Base-by-base conservation (phyloP, 1,284 basidiomycete genomes). In the Apiotrichum veenhuisii region DNA sequence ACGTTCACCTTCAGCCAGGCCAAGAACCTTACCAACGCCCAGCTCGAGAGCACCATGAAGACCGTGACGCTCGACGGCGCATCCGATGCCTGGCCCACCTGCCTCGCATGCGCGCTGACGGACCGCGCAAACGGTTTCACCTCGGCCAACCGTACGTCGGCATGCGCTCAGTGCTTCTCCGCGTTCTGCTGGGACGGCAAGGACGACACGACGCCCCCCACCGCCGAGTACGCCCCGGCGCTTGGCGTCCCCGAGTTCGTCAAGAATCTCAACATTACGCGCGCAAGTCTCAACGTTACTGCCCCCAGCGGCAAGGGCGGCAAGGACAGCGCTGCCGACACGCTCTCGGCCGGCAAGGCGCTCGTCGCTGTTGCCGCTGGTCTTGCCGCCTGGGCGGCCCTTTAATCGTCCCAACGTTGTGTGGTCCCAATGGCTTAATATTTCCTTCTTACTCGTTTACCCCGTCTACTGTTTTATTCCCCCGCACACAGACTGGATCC, bases 91-190 rank as follows among this genome's bases (percentile, higher is more conserved):
- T 79, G 73, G 72, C 68, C 75, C 2, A 70, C 69, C 5, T 78
- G 76, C 54, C 64, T 80, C 26, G 75, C 77, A 18, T 80, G 79
- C 51, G 78, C 77, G 5, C 55, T 79, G 7, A 71, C 77, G 34
- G 78, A 79, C 50, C 69, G 78, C 33, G 68, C 76, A 4, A 64
- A 64, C 41, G 62, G 48, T 12, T 65, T 71, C 58, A 67, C 65
- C 8, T 58, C 62, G 2, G 57, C 58, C 10, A 64, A 67, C 43
- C 52, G 76, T n/a, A 54, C 64, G 11, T 42, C 65, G 2, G 64
- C 59, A 9, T 80, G 78, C 64, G 55, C 69, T 33, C 10, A 55
- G 5, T 77, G 74, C 62, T 76, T 79, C 58, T 48, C 63, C 27
- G 66, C 68, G 15, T 79, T 71, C 66, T 76, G 74, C 60, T 76